Base-by-base conservation (phyloP, 1,139 yeast genomes). In the Candida sanyaensis region DNA sequence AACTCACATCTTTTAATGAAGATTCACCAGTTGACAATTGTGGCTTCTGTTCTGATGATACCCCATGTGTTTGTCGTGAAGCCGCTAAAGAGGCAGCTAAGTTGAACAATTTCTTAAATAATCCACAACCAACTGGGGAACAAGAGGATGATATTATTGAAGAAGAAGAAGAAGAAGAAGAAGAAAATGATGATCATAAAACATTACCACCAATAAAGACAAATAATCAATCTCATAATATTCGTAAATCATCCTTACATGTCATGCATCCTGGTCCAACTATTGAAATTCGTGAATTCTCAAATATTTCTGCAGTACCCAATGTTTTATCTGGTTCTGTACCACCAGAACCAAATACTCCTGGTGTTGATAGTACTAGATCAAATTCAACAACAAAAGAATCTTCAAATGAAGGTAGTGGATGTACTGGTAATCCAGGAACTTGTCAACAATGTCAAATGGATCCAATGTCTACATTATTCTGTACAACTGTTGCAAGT, bases 41-140 rank as follows among this genome's bases (percentile, higher is more conserved):
- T 68, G 97, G 97, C 1, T 92, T 92, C 66, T 92, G 98, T 62
- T 83, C 96, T 1, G 96, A 88, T 57, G 96, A 86, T 54, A 85
- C 96, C 0, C 95, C 96, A 5, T 92, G 98, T 68, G 88, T 92
- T 2, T 92, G 98, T 65, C 81, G 93, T 30, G 97, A 86, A 60
- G 88, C 92, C 7, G 91, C 86, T 1, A 78, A 78, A 56, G 88
- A 83, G 55, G 79, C 80, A 1, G 80, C 78, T 1, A 56, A 66
- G 34, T 58, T 75, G 43, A 67, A 64, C 43, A 60, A 62, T 34
- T 56, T 68, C 1, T 62, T 73, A 41, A 58, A 61, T 13, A 55
- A 57, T 8, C 44, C 32, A 27, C 39, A 33, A 33, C n/a, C 33
- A n/a, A 50, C 54, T 21, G 55, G 48, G 9, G 53, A 52, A 12